These are phyloP conservation scores for Conticribra weissflogii DNA, from an alignment of 108 stramenopile genomes.

Conservation along the genomic window DNA sequence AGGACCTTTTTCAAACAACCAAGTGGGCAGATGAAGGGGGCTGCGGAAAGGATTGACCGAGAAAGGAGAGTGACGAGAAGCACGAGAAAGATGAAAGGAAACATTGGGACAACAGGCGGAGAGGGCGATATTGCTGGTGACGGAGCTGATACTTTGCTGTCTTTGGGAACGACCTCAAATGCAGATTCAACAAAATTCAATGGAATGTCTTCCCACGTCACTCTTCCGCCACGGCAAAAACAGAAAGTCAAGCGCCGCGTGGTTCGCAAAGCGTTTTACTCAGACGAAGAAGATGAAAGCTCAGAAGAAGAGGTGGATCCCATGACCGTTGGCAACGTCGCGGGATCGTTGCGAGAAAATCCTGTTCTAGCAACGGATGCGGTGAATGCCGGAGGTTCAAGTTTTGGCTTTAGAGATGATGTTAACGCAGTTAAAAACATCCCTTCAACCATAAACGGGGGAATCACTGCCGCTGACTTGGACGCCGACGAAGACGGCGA, in stretches of 20 bases:
- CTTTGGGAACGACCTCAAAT: constrained; percentile 5
- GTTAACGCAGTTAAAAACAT: constrained; percentile 16
- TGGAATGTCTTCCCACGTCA: constrained; percentile 8
- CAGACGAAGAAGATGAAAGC: constrained; percentile 95
- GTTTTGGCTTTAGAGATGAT: constrained; percentile 36
- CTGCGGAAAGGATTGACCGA: constrained; percentile 81
- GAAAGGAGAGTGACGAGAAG: constrained; percentile 70
- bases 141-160: constrained; percentile 6
- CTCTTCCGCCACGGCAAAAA: constrained; percentile 29
- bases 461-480: constrained; percentile 6
- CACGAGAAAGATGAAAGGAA: constrained; percentile 28
- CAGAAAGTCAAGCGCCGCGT: constrained; percentile 77
- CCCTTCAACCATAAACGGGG: constrained; percentile 1
- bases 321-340: constrained; percentile 34
- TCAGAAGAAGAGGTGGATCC: constrained; percentile 80
- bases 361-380: constrained; percentile 23
- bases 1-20: constrained; percentile 89
- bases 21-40: constrained; percentile 55
- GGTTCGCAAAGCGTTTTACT: constrained; percentile 95
- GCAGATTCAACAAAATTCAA: constrained; percentile 12
- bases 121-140: constrained; percentile 1
- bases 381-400: constrained; percentile 1
- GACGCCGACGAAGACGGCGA: constrained; percentile 75
- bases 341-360: constrained; percentile 39
- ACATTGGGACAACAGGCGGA: background rate